Evolutionary conservation across 2,329 filamentous ascomycete genomes (phyloP).

Genomic region (Sphaceloma murrayae): DNA sequence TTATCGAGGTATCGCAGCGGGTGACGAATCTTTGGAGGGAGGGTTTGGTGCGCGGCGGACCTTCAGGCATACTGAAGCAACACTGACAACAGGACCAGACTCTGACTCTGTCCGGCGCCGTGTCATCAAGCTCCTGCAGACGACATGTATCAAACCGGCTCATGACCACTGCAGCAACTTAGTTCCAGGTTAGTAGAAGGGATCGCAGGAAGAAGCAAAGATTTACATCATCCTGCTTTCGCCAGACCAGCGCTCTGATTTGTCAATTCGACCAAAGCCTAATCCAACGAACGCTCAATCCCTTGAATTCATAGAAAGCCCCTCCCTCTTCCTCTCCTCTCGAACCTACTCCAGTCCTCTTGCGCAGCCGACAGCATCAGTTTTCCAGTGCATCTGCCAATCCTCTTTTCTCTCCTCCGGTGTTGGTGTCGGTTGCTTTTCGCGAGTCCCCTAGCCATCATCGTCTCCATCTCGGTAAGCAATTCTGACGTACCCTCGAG

Average conservation of each 20-base stretch:
- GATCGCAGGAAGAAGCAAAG: constrained; percentile 9
- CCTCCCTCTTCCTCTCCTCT: constrained; percentile 15
- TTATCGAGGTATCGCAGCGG: too few species aligned
- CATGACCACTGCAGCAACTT: too few species aligned
- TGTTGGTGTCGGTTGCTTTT: constrained; percentile 16
- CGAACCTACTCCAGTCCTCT: constrained; percentile 1
- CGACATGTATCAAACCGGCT: not conserved
- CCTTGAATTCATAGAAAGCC: constrained; percentile 15
- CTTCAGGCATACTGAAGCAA: too few species aligned
- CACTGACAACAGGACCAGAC: too few species aligned
- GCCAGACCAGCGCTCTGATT: not conserved
- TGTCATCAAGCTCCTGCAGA: too few species aligned
- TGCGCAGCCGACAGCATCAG: constrained; percentile 17
- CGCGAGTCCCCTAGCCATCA: constrained; percentile 13
- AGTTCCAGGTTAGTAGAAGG: too few species aligned
- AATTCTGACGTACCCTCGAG: constrained; percentile 11
- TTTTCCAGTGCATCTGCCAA: constrained; percentile 18
- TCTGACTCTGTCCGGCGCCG: too few species aligned
- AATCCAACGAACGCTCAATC: constrained; percentile 6
- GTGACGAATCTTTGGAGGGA: constrained; percentile 7
- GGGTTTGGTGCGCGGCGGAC: too few species aligned
- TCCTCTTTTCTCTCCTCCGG: constrained; percentile 10
- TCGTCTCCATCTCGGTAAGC: constrained; percentile 1
- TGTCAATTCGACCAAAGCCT: constrained; percentile 4
- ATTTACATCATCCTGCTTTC: constrained; percentile 14